Evolutionary conservation across 1,284 basidiomycete genomes (phyloP), one percentile per base, ranked within the genome.

Genomic region (Gymnopus androsaceus): DNA sequence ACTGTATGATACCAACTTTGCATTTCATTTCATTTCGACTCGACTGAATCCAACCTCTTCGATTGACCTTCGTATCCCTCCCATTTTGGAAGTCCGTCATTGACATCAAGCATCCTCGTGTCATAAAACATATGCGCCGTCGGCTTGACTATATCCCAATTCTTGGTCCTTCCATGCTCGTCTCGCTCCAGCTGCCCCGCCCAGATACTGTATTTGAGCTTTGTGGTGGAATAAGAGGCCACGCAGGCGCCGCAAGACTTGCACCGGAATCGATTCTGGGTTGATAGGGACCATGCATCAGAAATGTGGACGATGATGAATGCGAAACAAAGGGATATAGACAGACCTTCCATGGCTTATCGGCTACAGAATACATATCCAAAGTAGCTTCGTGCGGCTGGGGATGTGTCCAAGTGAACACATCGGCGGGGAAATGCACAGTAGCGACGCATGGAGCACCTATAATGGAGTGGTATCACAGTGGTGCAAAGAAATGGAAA

Each of bases 51-150:
- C 8, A 74, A 59, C 49, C 57, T 70, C 46, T 66, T 61, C 28
- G 82, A 85, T 49, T 64, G 61, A 11, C 66, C 70, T 59, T 80
- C 76, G 64, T 87, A 87, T 14, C 84, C 84, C 46, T 77, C 74
- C 84, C 84, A 87, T 63, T 87, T 88, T 23, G 72, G 74, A 57
- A 87, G 58, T 3, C 61, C 72, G 61, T 87, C 85, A 7, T 71
- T 55, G 11, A 86, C 66, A 54, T 85, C 82, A 51, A 86, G 58
- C 71, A 85, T 67, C 19, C 83, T 72, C 17, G 85, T 87, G 6
- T 69, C 83, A 60, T 87, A 87, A 67, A 87, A 87, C 9, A 82
- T 81, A 66, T 87, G 86, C 9, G 75, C 77, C 0, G 79, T 84
- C 0, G 85, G 85, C 61, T 77, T 79, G 42, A 85, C 67, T 9